phyloP scores from a whole-genome alignment of 1,284 basidiomycete species.

The Puccinia horiana region DNA sequence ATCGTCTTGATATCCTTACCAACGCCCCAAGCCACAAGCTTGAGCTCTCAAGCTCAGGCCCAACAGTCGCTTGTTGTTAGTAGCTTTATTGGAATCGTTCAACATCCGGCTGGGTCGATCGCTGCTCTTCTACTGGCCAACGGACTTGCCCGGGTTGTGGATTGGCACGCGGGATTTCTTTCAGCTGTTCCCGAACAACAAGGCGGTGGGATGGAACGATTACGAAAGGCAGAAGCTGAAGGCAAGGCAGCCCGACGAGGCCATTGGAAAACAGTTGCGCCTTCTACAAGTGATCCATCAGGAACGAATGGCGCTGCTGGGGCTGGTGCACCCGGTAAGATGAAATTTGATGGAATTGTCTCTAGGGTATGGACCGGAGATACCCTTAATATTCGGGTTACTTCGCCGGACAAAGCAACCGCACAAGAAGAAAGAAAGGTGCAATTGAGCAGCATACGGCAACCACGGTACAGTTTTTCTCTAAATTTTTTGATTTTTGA shows the following conservation, averaged over 20 bases:
- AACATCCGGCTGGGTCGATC: constrained; percentile 91
- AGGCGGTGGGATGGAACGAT: constrained; percentile 68
- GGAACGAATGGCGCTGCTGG: neutral
- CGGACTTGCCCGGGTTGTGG: constrained; percentile 87
- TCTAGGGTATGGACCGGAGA: constrained; percentile 88
- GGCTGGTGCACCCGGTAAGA: constrained; percentile 30
- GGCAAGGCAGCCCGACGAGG: constrained; percentile 42
- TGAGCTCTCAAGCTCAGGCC: constrained; percentile 71
- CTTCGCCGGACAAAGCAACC: constrained; percentile 68
- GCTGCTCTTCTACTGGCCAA: constrained; percentile 81
- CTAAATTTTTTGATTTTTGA: constrained; percentile 56
- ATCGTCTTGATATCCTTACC: constrained; percentile 86
- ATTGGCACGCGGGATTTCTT: constrained; percentile 97
- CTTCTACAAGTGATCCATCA: constrained; percentile 51
- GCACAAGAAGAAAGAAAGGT: constrained; percentile 69
- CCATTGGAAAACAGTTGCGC: constrained; percentile 70
- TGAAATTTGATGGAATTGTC: constrained; percentile 76
- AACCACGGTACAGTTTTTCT: constrained; percentile 30
- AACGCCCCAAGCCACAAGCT: constrained; percentile 68
- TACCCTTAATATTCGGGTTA: constrained; percentile 71
- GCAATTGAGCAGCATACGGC: constrained; percentile 64
- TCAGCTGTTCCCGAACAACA: constrained; percentile 61
- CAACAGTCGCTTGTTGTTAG: constrained; percentile 68
- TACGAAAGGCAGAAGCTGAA: constrained; percentile 77
- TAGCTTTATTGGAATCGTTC: constrained; percentile 85